Base-by-base conservation (phyloP, 768 basidiomycete species). In the Mycena crocata region DNA sequence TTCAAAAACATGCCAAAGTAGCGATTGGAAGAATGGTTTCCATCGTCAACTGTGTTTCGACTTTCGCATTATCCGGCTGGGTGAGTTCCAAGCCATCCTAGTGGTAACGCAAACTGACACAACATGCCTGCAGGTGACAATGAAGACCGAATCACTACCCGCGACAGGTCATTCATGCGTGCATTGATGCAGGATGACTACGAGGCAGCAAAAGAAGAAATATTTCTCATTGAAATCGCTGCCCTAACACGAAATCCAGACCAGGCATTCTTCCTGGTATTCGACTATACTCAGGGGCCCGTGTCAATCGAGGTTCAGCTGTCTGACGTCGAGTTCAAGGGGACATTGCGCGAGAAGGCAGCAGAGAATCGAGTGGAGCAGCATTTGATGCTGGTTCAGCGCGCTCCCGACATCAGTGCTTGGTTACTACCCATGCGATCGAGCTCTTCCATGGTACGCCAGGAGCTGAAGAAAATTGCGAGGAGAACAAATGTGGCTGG, bases 351-450 rank as follows among this genome's bases (percentile, higher is more conserved):
- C 31, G 19, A n/a, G 12, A 21, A n/a, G 9, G 31, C 32, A 8
- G 35, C 44, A 10, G 56, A 2, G 5, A 44, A 44, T 19, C 44
- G 44, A 1, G 46, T 57, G 56, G 44, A 57, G 21, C 6, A 34
- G 19, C 56, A 57, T 19, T 44, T 46, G 14, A 24, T 45, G 30
- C 7, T 45, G 15, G 32, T 46, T 46, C 44, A 9, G 7, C 21
- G n/a, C 4, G n/a, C 6, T 1, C 1, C 34, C 3, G 4, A 37
- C 5, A 2, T 8, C 15, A 14, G 5, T 19, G n/a, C 13, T 24
- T 39, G 39, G 30, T 31, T 57, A 13, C 13, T 57, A n/a, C 55
- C 55, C 5, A 42, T 57, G 55, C 14, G 55, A 14, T 57, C 55
- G 1, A 19, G 32, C 28, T 23, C n/a, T 24, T 42, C 40, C 0